Percentiles rank a stretch among this genome's conserved stretches.
phyloP scores from a whole-genome alignment of 2,329 filamentous ascomycete genomes.

The Gaeumannomyces sp. region DNA sequence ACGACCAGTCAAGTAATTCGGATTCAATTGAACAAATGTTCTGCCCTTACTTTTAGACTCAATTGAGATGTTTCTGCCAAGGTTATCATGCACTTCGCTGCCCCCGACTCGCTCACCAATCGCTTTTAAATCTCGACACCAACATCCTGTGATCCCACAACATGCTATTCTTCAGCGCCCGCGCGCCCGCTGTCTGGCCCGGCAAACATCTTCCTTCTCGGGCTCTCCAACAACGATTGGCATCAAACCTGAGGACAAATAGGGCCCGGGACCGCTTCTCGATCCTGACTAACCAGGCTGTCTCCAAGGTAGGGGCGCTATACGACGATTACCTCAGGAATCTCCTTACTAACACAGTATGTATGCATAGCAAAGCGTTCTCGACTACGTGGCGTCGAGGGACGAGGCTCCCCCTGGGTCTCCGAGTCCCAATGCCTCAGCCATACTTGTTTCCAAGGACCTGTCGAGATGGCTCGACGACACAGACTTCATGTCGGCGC shows the following conservation, averaged over 20 bases:
- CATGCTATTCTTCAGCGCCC: background rate
- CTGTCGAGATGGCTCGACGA: conserved; percentile 44
- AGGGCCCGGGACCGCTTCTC: conserved; percentile 15
- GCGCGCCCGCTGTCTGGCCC: conserved; percentile 3
- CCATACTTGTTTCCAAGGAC: conserved; percentile 43
- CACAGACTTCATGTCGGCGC: conserved; percentile 26
- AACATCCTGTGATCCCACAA: conserved; percentile 9
- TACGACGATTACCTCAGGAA: background rate
- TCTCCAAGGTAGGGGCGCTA: conserved; percentile 14
- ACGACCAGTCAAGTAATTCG: too few species aligned
- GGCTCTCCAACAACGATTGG: background rate
- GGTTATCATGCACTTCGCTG: background rate
- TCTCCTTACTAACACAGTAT: background rate
- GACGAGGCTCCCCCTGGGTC: background rate
- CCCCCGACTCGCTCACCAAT: background rate
- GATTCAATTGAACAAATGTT: background rate
- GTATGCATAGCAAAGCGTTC: conserved; percentile 11
- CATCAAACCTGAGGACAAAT: background rate
- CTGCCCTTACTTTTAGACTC: background rate
- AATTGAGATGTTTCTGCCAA: background rate
- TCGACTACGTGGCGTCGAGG: conserved; percentile 11
- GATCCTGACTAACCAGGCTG: conserved; percentile 8
- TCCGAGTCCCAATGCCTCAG: conserved; percentile 24
- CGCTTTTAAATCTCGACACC: background rate
- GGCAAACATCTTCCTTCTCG: conserved; percentile 10